Percentiles rank a stretch among this genome's conserved stretches.
phyloP scores from a whole-genome alignment of 495 filamentous ascomycete genomes.

The Cercophora sp. region DNA sequence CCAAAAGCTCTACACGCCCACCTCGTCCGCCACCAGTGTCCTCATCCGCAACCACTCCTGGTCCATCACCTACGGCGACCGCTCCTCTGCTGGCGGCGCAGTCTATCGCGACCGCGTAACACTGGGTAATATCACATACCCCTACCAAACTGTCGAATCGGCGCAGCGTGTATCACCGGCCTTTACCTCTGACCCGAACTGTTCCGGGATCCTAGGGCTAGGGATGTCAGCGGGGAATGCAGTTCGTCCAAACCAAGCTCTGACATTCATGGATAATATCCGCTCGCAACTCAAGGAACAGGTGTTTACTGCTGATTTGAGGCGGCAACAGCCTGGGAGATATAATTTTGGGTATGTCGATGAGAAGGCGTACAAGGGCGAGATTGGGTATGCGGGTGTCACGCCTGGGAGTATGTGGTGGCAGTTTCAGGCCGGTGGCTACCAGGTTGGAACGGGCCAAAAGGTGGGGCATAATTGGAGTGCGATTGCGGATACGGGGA shows the following conservation, averaged over 20 bases:
- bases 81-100: conserved; percentile 54
- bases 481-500: conserved; percentile 62
- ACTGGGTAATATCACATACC: conserved; percentile 57
- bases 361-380: conserved; percentile 52
- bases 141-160: conserved; percentile 61
- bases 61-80: conserved; percentile 69
- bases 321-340: conserved; percentile 50
- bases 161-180: conserved; percentile 54
- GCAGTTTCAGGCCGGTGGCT: conserved; percentile 8
- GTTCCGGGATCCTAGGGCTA: conserved; percentile 70
- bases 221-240: conserved; percentile 65
- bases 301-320: conserved; percentile 61
- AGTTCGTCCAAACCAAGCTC: conserved; percentile 50
- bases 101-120: conserved; percentile 66
- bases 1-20: conserved; percentile 57
- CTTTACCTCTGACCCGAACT: conserved; percentile 54
- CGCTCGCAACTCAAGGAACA: conserved; percentile 49
- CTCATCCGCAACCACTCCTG: conserved; percentile 52
- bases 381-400: background rate
- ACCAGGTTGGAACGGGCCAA: background rate
- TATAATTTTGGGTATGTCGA: conserved; percentile 71
- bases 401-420: conserved; percentile 31
- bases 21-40: conserved; percentile 39
- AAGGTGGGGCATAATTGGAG: conserved; percentile 25
- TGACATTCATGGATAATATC: conserved; percentile 68